A percentile compares a stretch with the other conserved stretches of the same genome.
phyloP scores from a whole-genome alignment of 2,329 filamentous ascomycete species.

The Pleochaeta shiraiana region DNA sequence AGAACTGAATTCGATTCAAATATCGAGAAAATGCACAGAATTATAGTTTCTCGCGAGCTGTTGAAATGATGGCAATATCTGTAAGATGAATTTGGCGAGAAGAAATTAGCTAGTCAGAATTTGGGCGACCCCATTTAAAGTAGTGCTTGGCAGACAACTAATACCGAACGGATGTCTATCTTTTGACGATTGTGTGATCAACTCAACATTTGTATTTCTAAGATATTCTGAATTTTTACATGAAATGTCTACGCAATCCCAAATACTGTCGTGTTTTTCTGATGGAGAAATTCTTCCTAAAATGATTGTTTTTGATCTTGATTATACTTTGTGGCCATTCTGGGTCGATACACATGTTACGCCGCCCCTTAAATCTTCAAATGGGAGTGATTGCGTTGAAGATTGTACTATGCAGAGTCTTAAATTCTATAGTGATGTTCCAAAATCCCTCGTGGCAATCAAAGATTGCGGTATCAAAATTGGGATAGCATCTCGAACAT shows the following conservation, averaged over 20 bases:
- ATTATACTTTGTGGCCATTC: conserved; percentile 98
- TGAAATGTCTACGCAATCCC: no score
- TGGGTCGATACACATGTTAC: conserved; percentile 91
- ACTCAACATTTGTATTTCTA: no score
- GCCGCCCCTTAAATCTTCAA: conserved; percentile 38
- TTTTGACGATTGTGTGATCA: no score
- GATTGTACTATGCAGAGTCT: conserved; percentile 43
- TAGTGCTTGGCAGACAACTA: no score
- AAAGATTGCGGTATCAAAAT: conserved; percentile 28
- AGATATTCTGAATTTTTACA: no score
- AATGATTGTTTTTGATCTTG: conserved; percentile 81
- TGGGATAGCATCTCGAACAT: conserved; percentile 61
- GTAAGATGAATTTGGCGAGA: no score
- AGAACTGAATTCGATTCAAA: background rate
- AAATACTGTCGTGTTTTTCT: no score
- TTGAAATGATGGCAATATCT: background rate
- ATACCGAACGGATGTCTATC: no score
- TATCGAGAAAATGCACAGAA: background rate
- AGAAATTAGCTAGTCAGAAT: no score
- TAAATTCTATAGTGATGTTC: conserved; percentile 49
- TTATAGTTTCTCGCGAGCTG: background rate
- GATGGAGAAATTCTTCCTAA: conserved; percentile 21
- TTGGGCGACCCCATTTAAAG: no score
- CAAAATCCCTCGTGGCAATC: conserved; percentile 37
- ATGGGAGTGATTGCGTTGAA: conserved; percentile 22